Evolutionary conservation across 2,329 filamentous ascomycete genomes (phyloP).

Genomic region (Fusarium fujikuroi): DNA sequence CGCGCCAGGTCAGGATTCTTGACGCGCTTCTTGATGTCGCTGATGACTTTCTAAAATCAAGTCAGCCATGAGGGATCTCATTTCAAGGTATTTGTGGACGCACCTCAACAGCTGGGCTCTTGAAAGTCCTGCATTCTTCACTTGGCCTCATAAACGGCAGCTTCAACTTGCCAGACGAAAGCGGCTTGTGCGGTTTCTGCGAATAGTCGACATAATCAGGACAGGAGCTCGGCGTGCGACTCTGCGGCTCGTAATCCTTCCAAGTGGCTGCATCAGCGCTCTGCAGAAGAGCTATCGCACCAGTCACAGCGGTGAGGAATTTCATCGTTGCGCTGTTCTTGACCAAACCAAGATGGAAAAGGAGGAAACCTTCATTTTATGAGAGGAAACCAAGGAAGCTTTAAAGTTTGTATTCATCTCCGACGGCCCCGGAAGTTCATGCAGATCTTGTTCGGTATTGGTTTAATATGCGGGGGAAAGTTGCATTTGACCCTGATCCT

Average conservation of each 20-base stretch:
- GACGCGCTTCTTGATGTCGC: slow-evolving; percentile 17
- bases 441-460: slow-evolving; percentile 7
- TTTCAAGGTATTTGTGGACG: accelerated
- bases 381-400: background rate
- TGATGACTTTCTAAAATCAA: background rate
- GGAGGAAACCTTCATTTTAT: background rate
- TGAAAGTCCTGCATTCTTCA: slow-evolving; percentile 27
- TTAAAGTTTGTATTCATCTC: background rate
- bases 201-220: slow-evolving; percentile 23
- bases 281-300: background rate
- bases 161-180: slow-evolving; percentile 9
- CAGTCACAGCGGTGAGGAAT: background rate
- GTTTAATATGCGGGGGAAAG: slow-evolving; percentile 2
- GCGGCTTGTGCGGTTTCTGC: background rate
- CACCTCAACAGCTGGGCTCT: slow-evolving; percentile 18
- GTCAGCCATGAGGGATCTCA: accelerated
- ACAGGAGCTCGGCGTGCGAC: slow-evolving; percentile 8
- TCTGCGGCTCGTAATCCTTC: slow-evolving; percentile 17
- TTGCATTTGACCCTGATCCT: background rate
- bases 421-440: background rate
- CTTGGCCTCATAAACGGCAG: slow-evolving; percentile 18
- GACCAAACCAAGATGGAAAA: accelerated
- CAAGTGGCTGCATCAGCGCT: background rate
- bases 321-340: background rate
- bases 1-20: slow-evolving; percentile 22